Conservation (phyloP, 495 filamentous ascomycete species). For the Hyaloscypha bicolor region DNA sequence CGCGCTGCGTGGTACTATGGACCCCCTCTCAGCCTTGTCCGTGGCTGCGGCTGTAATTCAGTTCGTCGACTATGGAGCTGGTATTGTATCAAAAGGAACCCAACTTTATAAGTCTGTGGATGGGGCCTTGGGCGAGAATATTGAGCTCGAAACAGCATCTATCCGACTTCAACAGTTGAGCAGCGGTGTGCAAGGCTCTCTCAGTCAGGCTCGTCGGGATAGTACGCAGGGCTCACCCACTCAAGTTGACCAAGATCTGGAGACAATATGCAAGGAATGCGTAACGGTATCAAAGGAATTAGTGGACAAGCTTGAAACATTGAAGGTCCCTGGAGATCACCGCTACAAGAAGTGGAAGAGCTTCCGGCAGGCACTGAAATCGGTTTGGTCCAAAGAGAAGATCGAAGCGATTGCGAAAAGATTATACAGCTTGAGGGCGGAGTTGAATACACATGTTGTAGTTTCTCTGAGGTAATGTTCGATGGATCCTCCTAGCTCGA, state of each 20-base stretch:
- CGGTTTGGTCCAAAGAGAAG: slow-evolving; percentile 12
- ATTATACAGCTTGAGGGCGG: neutral
- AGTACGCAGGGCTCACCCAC: no score
- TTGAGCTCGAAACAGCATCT: neutral
- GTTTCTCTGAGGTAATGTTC: neutral
- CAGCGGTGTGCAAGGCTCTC: neutral
- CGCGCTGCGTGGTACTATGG: slow-evolving; percentile 4
- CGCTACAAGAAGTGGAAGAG: slow-evolving; percentile 20
- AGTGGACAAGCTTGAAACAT: no score
- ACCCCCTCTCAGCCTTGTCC: slow-evolving; percentile 15
- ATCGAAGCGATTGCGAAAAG: slow-evolving; percentile 4
- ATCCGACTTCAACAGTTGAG: neutral
- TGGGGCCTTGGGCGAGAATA: neutral
- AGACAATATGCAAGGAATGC: no score
- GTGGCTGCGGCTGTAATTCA: slow-evolving; percentile 13
- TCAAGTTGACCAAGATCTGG: no score
- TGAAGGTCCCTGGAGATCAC: no score
- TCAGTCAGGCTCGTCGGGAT: neutral
- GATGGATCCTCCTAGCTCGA: neutral
- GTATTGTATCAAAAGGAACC: slow-evolving; percentile 1
- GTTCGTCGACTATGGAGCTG: slow-evolving; percentile 8
- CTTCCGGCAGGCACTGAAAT: slow-evolving; percentile 18
- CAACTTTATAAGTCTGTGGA: slow-evolving; percentile 4
- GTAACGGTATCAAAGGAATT: no score
- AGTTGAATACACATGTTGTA: neutral